These are phyloP conservation scores for Sicyos edulis DNA, from an alignment of 306 rosid species.

Conservation along the genomic window DNA sequence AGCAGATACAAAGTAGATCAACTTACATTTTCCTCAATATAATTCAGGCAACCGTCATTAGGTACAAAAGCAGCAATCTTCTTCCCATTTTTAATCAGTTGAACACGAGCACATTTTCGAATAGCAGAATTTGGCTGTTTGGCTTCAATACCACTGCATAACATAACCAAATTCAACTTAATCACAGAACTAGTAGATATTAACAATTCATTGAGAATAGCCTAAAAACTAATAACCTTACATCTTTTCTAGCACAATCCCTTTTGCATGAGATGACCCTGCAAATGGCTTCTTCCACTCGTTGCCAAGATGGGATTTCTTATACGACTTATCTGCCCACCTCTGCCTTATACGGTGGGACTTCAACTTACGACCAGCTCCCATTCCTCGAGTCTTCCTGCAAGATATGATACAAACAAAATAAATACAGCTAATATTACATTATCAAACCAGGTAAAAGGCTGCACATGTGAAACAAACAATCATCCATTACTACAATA, in stretches of 20 bases:
- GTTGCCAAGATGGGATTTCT: too few relatives aligned
- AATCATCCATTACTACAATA: too few relatives aligned
- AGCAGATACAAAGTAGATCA: neutral
- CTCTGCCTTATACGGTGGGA: too few relatives aligned
- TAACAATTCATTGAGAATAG: neutral
- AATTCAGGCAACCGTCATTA: constrained; percentile 30
- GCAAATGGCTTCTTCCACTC: too few relatives aligned
- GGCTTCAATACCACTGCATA: constrained; percentile 34
- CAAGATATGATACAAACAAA: constrained; percentile 3
- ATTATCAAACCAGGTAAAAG: neutral
- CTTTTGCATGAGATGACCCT: constrained; percentile 36
- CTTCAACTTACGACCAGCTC: constrained; percentile 38
- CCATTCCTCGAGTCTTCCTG: constrained; percentile 40
- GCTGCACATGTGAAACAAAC: too few relatives aligned
- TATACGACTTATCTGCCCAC: too few relatives aligned
- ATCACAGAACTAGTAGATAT: neutral
- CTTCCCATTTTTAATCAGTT: constrained; percentile 33
- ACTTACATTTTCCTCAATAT: constrained; percentile 33
- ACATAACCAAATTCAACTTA: neutral
- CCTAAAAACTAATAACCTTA: neutral
- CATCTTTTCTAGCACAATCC: constrained; percentile 36
- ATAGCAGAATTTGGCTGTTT: constrained; percentile 35
- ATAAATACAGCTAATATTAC: neutral
- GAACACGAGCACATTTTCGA: constrained; percentile 34
- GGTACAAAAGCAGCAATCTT: constrained; percentile 35